phyloP scores from a whole-genome alignment of 2,329 filamentous ascomycete genomes.

The Hypomyces rosellus region DNA sequence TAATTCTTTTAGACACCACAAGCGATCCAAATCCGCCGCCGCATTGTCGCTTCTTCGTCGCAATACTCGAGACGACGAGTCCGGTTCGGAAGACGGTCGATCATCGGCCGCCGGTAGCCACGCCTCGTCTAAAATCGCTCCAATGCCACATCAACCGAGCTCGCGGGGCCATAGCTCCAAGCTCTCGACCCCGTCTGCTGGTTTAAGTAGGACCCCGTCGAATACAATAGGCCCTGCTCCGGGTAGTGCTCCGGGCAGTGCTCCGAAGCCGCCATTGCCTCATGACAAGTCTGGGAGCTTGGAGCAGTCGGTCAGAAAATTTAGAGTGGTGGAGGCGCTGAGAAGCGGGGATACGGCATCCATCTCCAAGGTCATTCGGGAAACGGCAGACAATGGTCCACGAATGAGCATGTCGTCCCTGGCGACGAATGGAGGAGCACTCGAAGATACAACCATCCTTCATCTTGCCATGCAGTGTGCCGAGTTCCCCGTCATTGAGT shows the following conservation, averaged over 20 bases:
- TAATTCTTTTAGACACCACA: conserved; percentile 30
- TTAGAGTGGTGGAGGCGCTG: conserved; percentile 87
- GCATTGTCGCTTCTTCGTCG: conserved; percentile 50
- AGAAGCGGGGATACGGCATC: conserved; percentile 84
- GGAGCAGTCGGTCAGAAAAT: conserved; percentile 90
- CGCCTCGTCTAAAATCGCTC: conserved; percentile 27
- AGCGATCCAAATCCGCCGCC: conserved; percentile 48
- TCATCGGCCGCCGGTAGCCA: conserved; percentile 26
- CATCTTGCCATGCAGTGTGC: conserved; percentile 95
- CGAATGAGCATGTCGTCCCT: conserved; percentile 53
- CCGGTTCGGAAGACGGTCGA: conserved; percentile 46
- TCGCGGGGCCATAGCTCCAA: conserved; percentile 40
- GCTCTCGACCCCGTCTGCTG: conserved; percentile 38
- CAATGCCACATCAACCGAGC: conserved; percentile 29
- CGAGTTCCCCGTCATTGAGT: conserved; percentile 86
- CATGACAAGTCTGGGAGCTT: conserved; percentile 52
- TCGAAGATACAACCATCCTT: conserved; percentile 83
- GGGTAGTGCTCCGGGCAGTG: conserved; percentile 21
- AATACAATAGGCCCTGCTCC: conserved; percentile 19
- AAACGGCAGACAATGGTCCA: conserved; percentile 48
- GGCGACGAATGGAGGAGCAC: conserved; percentile 35
- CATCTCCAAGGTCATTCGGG: conserved; percentile 79
- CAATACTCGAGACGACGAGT: conserved; percentile 46
- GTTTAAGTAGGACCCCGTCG: conserved; percentile 37
- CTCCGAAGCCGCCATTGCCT: conserved; percentile 22